Conservation (phyloP, 1,284 basidiomycete genomes). For the Exobasidium rhododendri region DNA sequence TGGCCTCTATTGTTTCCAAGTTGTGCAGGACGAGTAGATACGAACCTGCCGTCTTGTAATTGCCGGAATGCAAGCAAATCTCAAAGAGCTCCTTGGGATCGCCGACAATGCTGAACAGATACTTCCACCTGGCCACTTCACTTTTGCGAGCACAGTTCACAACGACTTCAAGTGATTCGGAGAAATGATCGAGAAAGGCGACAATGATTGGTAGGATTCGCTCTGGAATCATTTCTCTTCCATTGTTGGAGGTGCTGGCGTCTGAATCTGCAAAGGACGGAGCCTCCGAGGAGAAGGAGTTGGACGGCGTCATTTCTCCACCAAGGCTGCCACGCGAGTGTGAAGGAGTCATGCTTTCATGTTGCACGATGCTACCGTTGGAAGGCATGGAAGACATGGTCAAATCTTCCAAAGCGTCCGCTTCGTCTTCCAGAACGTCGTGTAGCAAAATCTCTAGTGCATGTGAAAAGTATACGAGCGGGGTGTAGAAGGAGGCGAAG, state of each 20-base stretch:
- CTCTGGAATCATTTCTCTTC: constrained; percentile 38
- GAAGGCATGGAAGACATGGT: background rate
- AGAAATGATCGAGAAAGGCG: constrained; percentile 91
- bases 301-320: background rate
- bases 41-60: constrained; percentile 83
- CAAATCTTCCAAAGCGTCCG: constrained; percentile 52
- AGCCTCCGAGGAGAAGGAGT: background rate
- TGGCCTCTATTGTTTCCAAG: constrained; percentile 73
- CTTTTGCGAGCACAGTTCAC: constrained; percentile 96
- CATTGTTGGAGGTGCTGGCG: constrained; percentile 3
- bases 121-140: constrained; percentile 84
- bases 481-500: constrained; percentile 81
- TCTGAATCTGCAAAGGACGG: constrained; percentile 3
- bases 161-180: constrained; percentile 82
- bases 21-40: constrained; percentile 91
- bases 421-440: constrained; percentile 87
- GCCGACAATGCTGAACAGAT: constrained; percentile 84
- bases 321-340: background rate
- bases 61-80: constrained; percentile 70
- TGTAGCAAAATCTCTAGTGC: constrained; percentile 90
- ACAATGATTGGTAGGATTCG: constrained; percentile 67
- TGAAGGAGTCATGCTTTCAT: background rate
- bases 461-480: constrained; percentile 88
- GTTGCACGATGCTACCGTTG: background rate
- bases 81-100: constrained; percentile 87